Percentiles rank a stretch among this genome's conserved stretches.
phyloP scores from a whole-genome alignment of 805 yeast genomes.

The Torulaspora franciscae region DNA sequence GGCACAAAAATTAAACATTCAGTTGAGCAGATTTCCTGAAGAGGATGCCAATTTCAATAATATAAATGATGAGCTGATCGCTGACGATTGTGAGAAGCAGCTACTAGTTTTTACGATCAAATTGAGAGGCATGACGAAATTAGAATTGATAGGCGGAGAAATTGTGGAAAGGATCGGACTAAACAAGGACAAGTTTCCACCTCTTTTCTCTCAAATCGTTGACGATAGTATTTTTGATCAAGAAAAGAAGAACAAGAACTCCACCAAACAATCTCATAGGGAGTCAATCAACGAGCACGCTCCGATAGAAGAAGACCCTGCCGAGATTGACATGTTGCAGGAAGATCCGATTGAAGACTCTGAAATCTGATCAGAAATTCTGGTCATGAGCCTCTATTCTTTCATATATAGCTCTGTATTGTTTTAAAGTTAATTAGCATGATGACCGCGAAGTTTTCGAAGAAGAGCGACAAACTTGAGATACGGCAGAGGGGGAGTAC shows the following conservation, averaged over 20 bases:
- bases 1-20: slow-evolving; percentile 21
- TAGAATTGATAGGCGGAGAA: slow-evolving; percentile 18
- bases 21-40: slow-evolving; percentile 23
- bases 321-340: slow-evolving; percentile 10
- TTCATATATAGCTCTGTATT: background rate
- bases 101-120: slow-evolving; percentile 29
- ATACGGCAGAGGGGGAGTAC: background rate
- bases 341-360: slow-evolving; percentile 16
- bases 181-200: slow-evolving; percentile 29
- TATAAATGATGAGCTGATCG: slow-evolving; percentile 9
- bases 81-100: slow-evolving; percentile 20
- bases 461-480: background rate
- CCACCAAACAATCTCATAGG: background rate
- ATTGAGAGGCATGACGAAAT: slow-evolving; percentile 26
- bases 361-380: slow-evolving; percentile 7
- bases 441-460: slow-evolving; percentile 1
- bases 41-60: slow-evolving; percentile 30
- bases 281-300: slow-evolving; percentile 11
- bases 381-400: background rate
- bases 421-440: slow-evolving; percentile 1
- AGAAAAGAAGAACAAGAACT: slow-evolving; percentile 6
- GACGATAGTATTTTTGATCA: slow-evolving; percentile 24
- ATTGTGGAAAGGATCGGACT: slow-evolving; percentile 20
- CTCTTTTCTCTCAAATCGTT: slow-evolving; percentile 21
- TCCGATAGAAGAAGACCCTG: slow-evolving; percentile 10